A percentile compares a stretch with the other conserved stretches of the same genome.
Evolutionary conservation across 352 stramenopile species (phyloP).

Genomic region (Globisporangium uncinulatum): DNA sequence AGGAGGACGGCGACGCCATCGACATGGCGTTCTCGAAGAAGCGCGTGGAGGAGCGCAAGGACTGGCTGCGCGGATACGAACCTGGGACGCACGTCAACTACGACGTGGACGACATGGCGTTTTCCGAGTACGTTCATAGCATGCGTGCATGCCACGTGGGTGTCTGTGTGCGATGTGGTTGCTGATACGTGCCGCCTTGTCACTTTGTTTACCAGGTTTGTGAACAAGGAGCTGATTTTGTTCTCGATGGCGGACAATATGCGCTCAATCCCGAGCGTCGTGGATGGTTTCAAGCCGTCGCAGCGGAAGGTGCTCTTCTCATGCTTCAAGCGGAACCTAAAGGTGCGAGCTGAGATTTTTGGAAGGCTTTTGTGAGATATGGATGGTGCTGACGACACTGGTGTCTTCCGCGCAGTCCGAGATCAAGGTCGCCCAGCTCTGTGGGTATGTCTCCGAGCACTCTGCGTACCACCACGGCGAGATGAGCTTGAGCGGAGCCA

Average conservation of each 20-base stretch:
- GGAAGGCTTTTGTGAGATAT: not conserved
- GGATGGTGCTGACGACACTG: not conserved
- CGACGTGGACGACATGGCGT: conserved; percentile 88
- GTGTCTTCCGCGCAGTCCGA: conserved; percentile 25
- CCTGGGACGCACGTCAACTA: conserved; percentile 90
- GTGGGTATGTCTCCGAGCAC: conserved; percentile 97
- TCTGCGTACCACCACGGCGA: conserved; percentile 99
- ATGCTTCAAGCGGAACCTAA: conserved; percentile 98
- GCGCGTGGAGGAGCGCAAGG: conserved; percentile 92
- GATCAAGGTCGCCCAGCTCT: conserved; percentile 93
- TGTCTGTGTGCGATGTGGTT: not conserved
- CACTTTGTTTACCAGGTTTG: conserved; percentile 69
- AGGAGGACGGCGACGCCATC: conserved; percentile 86
- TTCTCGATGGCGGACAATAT: conserved; percentile 98
- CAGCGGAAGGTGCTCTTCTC: conserved; percentile 98
- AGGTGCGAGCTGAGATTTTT: conserved; percentile 32
- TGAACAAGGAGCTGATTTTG: conserved; percentile 98
- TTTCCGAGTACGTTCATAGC: conserved; percentile 74
- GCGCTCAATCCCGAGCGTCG: conserved; percentile 92
- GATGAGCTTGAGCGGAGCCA: conserved; percentile 91
- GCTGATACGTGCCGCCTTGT: conserved; percentile 1
- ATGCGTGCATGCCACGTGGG: not conserved
- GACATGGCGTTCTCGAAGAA: conserved; percentile 99
- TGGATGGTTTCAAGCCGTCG: conserved; percentile 98
- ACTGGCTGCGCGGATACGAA: conserved; percentile 92